Conservation (phyloP, 2,329 filamentous ascomycete genomes). For the Aaosphaeria pasadenensis region DNA sequence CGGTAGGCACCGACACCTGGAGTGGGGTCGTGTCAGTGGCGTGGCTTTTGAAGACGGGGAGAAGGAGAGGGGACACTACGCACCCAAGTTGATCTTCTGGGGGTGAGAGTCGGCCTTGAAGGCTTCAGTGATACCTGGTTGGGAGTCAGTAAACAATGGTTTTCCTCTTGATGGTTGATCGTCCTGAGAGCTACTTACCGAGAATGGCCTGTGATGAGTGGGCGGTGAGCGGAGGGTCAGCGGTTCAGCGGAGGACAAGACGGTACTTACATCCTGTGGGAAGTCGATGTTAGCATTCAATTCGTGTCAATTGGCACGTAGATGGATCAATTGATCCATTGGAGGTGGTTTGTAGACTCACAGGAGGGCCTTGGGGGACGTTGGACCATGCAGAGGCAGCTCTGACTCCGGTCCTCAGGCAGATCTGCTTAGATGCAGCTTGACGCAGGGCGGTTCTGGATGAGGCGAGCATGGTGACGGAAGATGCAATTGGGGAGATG, state of each 20-base stretch:
- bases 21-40: too few species aligned
- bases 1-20: conserved; percentile 94
- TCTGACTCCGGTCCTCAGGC: conserved; percentile 44
- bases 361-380: conserved; percentile 90
- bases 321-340: conserved; percentile 1
- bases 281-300: conserved; percentile 14
- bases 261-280: conserved; percentile 33
- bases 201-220: conserved; percentile 64
- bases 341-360: conserved; percentile 49
- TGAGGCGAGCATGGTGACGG: conserved; percentile 32
- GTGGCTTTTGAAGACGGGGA: too few species aligned
- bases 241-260: neutral
- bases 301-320: conserved; percentile 7
- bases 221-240: conserved; percentile 15
- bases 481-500: conserved; percentile 7
- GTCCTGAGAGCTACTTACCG: conserved; percentile 51
- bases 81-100: conserved; percentile 97
- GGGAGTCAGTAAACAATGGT: conserved; percentile 12
- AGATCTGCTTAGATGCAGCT: conserved; percentile 33
- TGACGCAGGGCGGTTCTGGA: conserved; percentile 38
- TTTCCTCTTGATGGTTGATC: conserved; percentile 1
- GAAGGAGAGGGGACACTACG: conserved; percentile 20
- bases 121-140: conserved; percentile 84
- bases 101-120: conserved; percentile 95
- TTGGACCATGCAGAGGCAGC: conserved; percentile 84